These are phyloP conservation scores for Fusarium nygamai DNA, from an alignment of 2,329 filamentous ascomycete genomes.

Conservation along the genomic window DNA sequence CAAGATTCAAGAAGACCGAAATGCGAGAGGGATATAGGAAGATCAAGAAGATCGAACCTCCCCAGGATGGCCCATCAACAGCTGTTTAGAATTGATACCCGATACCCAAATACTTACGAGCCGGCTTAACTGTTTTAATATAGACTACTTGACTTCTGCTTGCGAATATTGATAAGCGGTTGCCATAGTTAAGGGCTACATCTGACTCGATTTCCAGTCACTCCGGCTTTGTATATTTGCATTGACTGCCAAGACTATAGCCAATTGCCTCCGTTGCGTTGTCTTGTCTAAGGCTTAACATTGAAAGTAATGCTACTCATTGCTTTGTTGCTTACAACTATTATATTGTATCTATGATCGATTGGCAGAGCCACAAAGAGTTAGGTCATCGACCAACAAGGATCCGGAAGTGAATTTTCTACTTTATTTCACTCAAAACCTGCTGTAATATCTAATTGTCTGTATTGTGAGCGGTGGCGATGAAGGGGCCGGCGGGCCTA, in stretches of 20 bases:
- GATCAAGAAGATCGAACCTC: constrained; percentile 8
- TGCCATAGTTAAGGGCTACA: not conserved
- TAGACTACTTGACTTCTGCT: not conserved
- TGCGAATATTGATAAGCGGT: not conserved
- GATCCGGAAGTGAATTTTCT: no score
- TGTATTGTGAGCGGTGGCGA: not conserved
- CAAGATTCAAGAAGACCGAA: constrained; percentile 14
- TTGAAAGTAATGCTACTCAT: not conserved
- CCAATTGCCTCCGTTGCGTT: not conserved
- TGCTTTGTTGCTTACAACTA: not conserved
- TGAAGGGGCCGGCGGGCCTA: not conserved
- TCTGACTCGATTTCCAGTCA: not conserved
- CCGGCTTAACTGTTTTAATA: not conserved
- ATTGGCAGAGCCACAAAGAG: not conserved
- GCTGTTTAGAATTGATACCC: not conserved
- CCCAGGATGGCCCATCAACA: not conserved
- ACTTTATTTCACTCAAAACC: accelerated
- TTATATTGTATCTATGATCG: not conserved
- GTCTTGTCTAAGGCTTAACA: not conserved
- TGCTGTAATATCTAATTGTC: not conserved
- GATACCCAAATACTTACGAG: no score
- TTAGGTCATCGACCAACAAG: no score
- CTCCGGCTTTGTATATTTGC: no score
- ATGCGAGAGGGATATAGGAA: constrained; percentile 19
- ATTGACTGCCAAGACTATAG: no score